Evolutionary conservation across 2,329 filamentous ascomycete species (phyloP), one percentile per base, ranked within the genome.

Genomic region (Epichloe brachyelytri): DNA sequence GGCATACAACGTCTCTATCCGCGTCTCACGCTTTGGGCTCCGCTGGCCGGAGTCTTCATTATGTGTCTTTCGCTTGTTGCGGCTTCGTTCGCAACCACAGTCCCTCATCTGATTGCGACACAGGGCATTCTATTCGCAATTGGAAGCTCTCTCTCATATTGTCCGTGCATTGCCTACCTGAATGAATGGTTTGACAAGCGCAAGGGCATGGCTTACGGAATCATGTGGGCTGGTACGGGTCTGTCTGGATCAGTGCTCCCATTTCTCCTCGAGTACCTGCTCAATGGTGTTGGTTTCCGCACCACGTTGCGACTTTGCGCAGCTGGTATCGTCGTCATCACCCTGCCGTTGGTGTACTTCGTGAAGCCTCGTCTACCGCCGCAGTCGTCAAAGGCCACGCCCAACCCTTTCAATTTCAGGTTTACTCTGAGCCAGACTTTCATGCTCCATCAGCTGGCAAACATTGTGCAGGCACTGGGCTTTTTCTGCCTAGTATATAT

Each of bases 401-500:
- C 55, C 26, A 62, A 60, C 43, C 60, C 65, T 22, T 65, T 68
- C 54, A 63, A 69, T 53, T 60, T 70, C 26, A 55, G 62, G 15
- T 82, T 82, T 59, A 65, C 79, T 26, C 58, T 66, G 47, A 70
- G 76, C 56, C 68, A 66, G 11, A 72, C 71, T 1, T 79, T 82
- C 56, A 68, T 74, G 56, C 66, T 80, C 50, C 77, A 79, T 63
- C 71, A 74, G 57, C 56, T 74, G 43, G 75, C 74, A 43, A 82
- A 77, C 53, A 65, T 78, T 3, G 62, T 77, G 45, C 76, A 82
- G 61, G 74, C 74, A 48, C 66, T 71, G 38, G 79, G 78, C 3
- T 82, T 78, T 79, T 78, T 53, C 68, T 82, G 30, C 79, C 79
- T 2, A 74, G 76, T 19, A 77, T 79, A 10, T 80, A 79, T 60